A percentile compares a stretch with the other conserved stretches of the same genome.
Evolutionary conservation across 1,284 basidiomycete species (phyloP).

Genomic region (Coniferiporia weirii): DNA sequence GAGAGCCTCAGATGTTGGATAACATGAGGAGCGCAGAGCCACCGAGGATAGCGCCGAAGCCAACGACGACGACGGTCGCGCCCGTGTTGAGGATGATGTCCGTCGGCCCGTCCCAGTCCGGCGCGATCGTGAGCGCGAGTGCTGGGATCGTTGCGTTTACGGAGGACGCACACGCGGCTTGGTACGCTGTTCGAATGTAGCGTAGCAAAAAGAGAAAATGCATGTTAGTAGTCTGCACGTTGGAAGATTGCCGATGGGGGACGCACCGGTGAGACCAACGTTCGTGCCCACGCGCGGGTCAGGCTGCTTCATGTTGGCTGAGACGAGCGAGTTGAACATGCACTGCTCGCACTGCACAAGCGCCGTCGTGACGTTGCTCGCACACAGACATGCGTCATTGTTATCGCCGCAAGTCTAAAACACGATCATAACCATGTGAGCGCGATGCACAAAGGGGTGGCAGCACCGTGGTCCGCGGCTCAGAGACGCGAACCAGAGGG

Average conservation of each 20-base stretch:
- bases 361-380: slow-evolving; percentile 30
- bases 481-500: not conserved
- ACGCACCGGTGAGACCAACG: slow-evolving; percentile 45
- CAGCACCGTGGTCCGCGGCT: not conserved
- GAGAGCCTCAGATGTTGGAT: slow-evolving; percentile 35
- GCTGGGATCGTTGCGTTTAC: slow-evolving; percentile 30
- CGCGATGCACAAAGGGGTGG: not conserved
- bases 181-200: slow-evolving; percentile 38
- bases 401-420: slow-evolving; percentile 27
- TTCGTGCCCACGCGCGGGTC: slow-evolving; percentile 54
- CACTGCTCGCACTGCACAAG: slow-evolving; percentile 57
- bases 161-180: slow-evolving; percentile 35
- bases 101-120: slow-evolving; percentile 55
- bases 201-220: not conserved
- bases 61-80: slow-evolving; percentile 42
- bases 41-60: slow-evolving; percentile 43
- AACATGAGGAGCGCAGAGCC: slow-evolving; percentile 42
- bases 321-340: slow-evolving; percentile 51
- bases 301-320: slow-evolving; percentile 39
- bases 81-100: slow-evolving; percentile 37
- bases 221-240: not conserved
- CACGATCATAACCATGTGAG: not conserved
- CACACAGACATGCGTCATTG: slow-evolving; percentile 50
- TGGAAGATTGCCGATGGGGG: not conserved
- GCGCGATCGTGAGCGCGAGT: slow-evolving; percentile 40